phyloP scores from a whole-genome alignment of 2,329 filamentous ascomycete genomes.

The Leptoxyphium fumago region DNA sequence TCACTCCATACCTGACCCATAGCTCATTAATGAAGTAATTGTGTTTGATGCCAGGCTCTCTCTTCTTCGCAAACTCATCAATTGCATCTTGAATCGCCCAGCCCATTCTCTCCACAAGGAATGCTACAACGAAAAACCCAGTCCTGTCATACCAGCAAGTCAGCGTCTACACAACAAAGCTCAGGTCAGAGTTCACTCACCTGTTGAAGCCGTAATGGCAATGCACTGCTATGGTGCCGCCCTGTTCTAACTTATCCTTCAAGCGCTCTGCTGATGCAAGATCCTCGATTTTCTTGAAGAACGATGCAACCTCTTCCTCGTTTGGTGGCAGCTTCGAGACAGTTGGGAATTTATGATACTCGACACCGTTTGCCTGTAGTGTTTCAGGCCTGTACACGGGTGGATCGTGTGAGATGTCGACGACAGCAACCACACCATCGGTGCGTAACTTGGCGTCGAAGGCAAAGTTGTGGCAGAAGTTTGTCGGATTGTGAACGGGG shows the following conservation, averaged over 20 bases:
- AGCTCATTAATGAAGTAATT: conserved; percentile 76
- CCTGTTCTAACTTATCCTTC: conserved; percentile 17
- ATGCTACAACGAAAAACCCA: conserved; percentile 79
- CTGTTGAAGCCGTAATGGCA: conserved; percentile 90
- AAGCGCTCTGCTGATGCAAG: conserved; percentile 22
- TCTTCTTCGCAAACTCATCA: conserved; percentile 54
- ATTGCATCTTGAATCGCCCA: conserved; percentile 64
- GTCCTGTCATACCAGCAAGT: conserved; percentile 39
- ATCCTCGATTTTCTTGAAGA: conserved; percentile 43
- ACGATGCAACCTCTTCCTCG: conserved; percentile 43
- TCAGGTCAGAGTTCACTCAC: conserved; percentile 1
- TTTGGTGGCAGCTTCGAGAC: conserved; percentile 80
- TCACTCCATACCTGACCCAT: conserved; percentile 55
- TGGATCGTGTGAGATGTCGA: conserved; percentile 83
- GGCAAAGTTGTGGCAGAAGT: conserved; percentile 56
- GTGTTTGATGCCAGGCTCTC: conserved; percentile 77
- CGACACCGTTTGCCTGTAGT: conserved; percentile 29
- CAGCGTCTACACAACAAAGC: neutral
- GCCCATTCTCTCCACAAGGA: conserved; percentile 68
- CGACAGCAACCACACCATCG: conserved; percentile 33
- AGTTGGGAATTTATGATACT: conserved; percentile 69
- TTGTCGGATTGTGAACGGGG: conserved; percentile 59
- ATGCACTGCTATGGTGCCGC: conserved; percentile 56
- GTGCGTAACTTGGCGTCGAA: conserved; percentile 10
- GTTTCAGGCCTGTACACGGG: conserved; percentile 69